Evolutionary conservation across 2,329 filamentous ascomycete species (phyloP).

Genomic region (Tothia fuscella): DNA sequence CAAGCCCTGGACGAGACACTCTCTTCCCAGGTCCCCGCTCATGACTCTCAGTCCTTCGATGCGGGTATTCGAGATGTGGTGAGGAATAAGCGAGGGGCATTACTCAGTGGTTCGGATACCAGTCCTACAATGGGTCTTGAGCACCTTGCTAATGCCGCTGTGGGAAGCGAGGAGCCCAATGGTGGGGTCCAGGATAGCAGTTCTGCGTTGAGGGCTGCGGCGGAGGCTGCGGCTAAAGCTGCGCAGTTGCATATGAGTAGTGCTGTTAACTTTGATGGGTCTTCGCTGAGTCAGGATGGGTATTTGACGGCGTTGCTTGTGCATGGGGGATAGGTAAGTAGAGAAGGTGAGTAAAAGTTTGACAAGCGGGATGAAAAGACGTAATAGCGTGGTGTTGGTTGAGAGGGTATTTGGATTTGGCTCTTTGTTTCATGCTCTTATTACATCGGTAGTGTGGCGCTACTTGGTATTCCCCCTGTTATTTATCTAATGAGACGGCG

Average conservation of each 20-base stretch:
- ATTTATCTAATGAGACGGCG: too few relatives aligned
- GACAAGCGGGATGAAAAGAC: too few relatives aligned
- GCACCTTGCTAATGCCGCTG: slow-evolving; percentile 5
- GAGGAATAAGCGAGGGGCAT: background rate
- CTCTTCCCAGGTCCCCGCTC: background rate
- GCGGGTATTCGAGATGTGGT: slow-evolving; percentile 1
- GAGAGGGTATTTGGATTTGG: too few relatives aligned
- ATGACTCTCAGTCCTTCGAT: background rate
- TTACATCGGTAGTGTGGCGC: too few relatives aligned
- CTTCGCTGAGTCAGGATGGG: slow-evolving; percentile 1
- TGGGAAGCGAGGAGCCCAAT: background rate
- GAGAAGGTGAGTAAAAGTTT: too few relatives aligned
- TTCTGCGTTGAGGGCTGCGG: background rate
- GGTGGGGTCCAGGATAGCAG: background rate
- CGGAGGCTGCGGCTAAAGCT: background rate
- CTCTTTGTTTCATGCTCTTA: too few relatives aligned
- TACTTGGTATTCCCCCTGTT: too few relatives aligned
- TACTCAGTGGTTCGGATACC: background rate
- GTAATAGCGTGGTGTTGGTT: too few relatives aligned
- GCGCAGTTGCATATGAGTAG: background rate
- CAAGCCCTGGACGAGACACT: background rate
- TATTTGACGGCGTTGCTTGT: slow-evolving; percentile 2
- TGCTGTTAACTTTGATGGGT: background rate
- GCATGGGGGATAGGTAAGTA: too few relatives aligned
- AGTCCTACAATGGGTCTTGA: background rate